These are phyloP conservation scores for Paraconiothyrium sp. DNA, from an alignment of 2,329 filamentous ascomycete genomes.

Conservation along the genomic window DNA sequence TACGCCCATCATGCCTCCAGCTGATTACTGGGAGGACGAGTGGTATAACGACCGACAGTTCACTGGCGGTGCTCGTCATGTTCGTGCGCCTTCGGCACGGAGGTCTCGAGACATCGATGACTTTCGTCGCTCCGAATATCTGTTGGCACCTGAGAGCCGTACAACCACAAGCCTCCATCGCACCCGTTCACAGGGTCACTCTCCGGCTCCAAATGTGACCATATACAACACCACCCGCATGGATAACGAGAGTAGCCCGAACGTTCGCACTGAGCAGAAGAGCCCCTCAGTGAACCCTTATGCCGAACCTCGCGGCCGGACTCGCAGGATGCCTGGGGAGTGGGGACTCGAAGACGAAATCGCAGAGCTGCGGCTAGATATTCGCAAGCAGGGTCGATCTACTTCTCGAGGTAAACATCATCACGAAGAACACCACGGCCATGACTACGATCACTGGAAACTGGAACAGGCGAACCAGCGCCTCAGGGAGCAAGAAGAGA, in stretches of 20 bases:
- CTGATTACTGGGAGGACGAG: conserved; percentile 45
- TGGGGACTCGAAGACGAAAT: conserved; percentile 49
- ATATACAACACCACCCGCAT: conserved; percentile 57
- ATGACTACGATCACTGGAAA: conserved; percentile 47
- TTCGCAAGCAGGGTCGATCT: conserved; percentile 32
- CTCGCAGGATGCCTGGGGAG: conserved; percentile 44
- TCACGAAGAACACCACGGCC: conserved; percentile 26
- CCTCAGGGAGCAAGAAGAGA: conserved; percentile 48
- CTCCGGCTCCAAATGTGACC: conserved; percentile 56
- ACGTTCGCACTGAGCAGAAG: conserved; percentile 45
- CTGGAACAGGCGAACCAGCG: conserved; percentile 46
- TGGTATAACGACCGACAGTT: conserved; percentile 34
- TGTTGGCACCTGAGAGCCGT: conserved; percentile 35
- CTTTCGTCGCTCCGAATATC: conserved; percentile 39
- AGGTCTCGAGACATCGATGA: conserved; percentile 28
- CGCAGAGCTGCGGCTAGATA: conserved; percentile 39
- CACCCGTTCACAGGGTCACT: conserved; percentile 55
- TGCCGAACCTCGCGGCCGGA: conserved; percentile 34
- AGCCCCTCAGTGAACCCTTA: conserved; percentile 36
- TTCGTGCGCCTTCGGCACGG: conserved; percentile 30
- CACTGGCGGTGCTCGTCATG: conserved; percentile 44
- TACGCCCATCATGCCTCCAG: conserved; percentile 32
- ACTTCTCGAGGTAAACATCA: conserved; percentile 37
- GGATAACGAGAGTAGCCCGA: conserved; percentile 47
- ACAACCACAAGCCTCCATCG: conserved; percentile 51